phyloP scores from a whole-genome alignment of 2,329 filamentous ascomycete genomes.

The Knufia petricola region DNA sequence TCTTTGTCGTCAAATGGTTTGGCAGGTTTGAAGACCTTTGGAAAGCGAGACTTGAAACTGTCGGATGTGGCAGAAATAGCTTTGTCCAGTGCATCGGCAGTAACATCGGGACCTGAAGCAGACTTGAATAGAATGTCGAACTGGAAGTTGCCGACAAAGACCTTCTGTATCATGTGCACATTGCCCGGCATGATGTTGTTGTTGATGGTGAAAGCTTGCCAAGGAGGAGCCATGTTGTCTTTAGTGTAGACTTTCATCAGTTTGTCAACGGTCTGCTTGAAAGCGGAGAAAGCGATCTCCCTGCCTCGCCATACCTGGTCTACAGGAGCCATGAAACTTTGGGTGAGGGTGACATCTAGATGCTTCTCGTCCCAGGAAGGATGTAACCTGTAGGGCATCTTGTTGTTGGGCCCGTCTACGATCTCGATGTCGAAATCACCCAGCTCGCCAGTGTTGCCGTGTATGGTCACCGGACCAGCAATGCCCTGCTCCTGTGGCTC shows the following conservation, averaged over 20 bases:
- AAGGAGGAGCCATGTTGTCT: slow-evolving; percentile 67
- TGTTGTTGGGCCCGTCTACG: slow-evolving; percentile 59
- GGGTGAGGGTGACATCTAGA: slow-evolving; percentile 64
- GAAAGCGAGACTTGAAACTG: slow-evolving; percentile 66
- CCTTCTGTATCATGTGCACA: slow-evolving; percentile 79
- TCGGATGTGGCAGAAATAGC: slow-evolving; percentile 58
- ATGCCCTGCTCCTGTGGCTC: slow-evolving; percentile 45
- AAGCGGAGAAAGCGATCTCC: slow-evolving; percentile 52
- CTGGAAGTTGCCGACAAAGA: slow-evolving; percentile 79
- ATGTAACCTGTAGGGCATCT: slow-evolving; percentile 51
- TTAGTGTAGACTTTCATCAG: slow-evolving; percentile 50
- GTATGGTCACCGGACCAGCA: slow-evolving; percentile 55
- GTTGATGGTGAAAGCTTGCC: slow-evolving; percentile 70
- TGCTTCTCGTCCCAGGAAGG: slow-evolving; percentile 58
- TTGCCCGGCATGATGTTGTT: slow-evolving; percentile 65
- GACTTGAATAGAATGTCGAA: slow-evolving; percentile 91
- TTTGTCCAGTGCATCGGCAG: slow-evolving; percentile 56
- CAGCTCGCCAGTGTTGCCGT: slow-evolving; percentile 60
- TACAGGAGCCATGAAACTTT: slow-evolving; percentile 56
- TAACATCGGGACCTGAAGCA: slow-evolving; percentile 50
- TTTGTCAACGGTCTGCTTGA: slow-evolving; percentile 56
- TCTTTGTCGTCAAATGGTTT: slow-evolving; percentile 64
- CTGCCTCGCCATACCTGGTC: slow-evolving; percentile 79
- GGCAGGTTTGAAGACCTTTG: slow-evolving; percentile 60
- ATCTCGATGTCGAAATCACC: slow-evolving; percentile 73